Evolutionary conservation across 306 rosid genomes (phyloP).

Genomic region (Cucurbita ficifolia): DNA sequence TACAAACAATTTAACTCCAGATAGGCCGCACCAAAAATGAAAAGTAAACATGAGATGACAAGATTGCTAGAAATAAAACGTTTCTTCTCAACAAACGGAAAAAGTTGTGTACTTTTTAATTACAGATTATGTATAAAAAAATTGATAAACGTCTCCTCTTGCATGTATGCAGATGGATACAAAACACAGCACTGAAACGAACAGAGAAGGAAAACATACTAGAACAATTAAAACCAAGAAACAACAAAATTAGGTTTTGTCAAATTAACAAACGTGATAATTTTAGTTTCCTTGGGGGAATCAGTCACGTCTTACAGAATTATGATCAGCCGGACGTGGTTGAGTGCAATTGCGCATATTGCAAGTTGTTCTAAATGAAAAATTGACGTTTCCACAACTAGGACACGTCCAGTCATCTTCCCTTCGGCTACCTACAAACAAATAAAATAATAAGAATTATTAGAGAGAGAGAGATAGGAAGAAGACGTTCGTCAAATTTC

Average conservation of each 20-base stretch:
- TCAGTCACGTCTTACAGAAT: slow-evolving; percentile 33
- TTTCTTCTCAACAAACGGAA: not conserved
- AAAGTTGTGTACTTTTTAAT: not conserved
- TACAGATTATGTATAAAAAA: not conserved
- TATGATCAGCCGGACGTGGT: slow-evolving; percentile 96
- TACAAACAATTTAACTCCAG: not conserved
- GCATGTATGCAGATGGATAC: not conserved
- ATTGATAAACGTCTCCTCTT: not conserved
- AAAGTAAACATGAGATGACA: not conserved
- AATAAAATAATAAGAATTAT: not conserved
- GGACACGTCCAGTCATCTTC: slow-evolving; percentile 99
- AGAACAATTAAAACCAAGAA: not conserved
- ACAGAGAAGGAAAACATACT: not conserved
- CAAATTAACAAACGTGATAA: not conserved
- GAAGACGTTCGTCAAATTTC: not conserved
- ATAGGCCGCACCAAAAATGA: not conserved
- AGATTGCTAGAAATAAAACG: not conserved
- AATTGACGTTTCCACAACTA: slow-evolving; percentile 95
- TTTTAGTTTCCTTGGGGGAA: not conserved
- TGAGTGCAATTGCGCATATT: slow-evolving; percentile 99
- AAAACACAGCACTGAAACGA: not conserved
- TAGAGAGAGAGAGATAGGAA: not conserved
- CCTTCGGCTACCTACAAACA: slow-evolving; percentile 77
- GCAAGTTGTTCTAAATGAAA: slow-evolving; percentile 94
- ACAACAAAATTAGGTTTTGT: not conserved